A percentile compares a stretch with the other conserved stretches of the same genome.
Evolutionary conservation across 2,329 filamentous ascomycete genomes (phyloP).

Genomic region (Teratosphaeria zuluensis): DNA sequence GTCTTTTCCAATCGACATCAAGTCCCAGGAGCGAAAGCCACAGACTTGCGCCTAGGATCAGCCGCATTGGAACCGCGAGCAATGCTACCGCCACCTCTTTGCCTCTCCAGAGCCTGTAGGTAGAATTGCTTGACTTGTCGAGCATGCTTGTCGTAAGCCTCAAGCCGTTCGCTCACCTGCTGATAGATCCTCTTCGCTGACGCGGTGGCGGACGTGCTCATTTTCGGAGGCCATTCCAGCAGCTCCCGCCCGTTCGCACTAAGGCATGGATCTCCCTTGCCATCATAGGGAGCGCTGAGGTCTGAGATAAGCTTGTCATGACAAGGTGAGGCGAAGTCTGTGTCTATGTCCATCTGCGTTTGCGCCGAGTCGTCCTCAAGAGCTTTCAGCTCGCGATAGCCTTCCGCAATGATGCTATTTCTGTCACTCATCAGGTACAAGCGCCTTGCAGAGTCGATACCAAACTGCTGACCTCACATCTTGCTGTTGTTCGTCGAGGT

Average conservation of each 20-base stretch:
- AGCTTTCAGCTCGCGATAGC: slow-evolving; percentile 3
- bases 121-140: slow-evolving; percentile 9
- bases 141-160: slow-evolving; percentile 13
- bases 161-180: slow-evolving; percentile 8
- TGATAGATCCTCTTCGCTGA: slow-evolving; percentile 5
- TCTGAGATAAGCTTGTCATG: slow-evolving; percentile 6
- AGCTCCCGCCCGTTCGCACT: background rate
- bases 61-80: background rate
- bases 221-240: background rate
- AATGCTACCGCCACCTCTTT: background rate
- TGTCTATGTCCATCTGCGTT: background rate
- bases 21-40: background rate
- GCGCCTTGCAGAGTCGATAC: too few relatives aligned
- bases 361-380: background rate
- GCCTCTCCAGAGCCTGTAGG: slow-evolving; percentile 7
- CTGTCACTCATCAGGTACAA: background rate
- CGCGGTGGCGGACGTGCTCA: slow-evolving; percentile 8
- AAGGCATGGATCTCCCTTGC: slow-evolving; percentile 9
- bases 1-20: background rate
- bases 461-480: slow-evolving; percentile 8
- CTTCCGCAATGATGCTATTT: slow-evolving; percentile 10
- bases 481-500: slow-evolving; percentile 15
- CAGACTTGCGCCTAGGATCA: background rate
- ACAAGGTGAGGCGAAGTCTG: background rate
- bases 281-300: slow-evolving; percentile 11